Base-by-base conservation (phyloP, 1,284 basidiomycete species). In the Apiotrichum gamsii region DNA sequence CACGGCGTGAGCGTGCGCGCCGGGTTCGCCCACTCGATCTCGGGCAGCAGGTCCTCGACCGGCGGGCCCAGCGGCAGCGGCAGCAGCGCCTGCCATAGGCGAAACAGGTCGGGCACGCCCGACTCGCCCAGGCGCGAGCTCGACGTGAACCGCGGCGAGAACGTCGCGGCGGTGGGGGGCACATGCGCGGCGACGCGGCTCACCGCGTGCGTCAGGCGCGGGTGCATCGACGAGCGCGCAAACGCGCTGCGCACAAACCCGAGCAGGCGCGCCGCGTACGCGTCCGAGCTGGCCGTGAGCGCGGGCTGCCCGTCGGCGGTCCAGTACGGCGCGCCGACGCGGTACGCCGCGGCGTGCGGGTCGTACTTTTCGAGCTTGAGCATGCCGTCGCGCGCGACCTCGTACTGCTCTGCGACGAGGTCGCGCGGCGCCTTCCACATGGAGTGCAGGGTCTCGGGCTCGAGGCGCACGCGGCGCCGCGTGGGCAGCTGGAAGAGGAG, bases 21-120 rank as follows among this genome's bases (percentile, higher is more conserved):
- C 0, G 50, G 47, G 4, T 47, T 42, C 6, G 50, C 51, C 54
- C 48, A 52, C 8, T 52, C 51, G 3, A 45, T 39, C 19, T 52
- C 45, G 5, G 50, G 50, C 2, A 52, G 39, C 18, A 48, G 43
- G 8, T 39, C 33, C 0, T 41, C 36, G 1, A 54, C 37, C 15
- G 23, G 20, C 3, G 37, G 36, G 10, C 30, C 43, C 0, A 56
- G 29, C 5, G 51, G 47, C 3, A 52, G 20, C 8, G 54, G 54
- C 4, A 65, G 43, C 0, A 65, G 42, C 3, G 51, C 57, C n/a
- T 30, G 32, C 62, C 62, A 65, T 14, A 65, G 40, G 0, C 57
- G 52, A 32, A 60, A 65, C 23, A 56, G 51, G 29, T 57, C 53
- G 1, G 52, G 48, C 5, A 57, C 58, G 20, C 56, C 59, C 1